Evolutionary conservation across 2,329 filamentous ascomycete species (phyloP).

Genomic region (Graphiopsis chlorocephala): DNA sequence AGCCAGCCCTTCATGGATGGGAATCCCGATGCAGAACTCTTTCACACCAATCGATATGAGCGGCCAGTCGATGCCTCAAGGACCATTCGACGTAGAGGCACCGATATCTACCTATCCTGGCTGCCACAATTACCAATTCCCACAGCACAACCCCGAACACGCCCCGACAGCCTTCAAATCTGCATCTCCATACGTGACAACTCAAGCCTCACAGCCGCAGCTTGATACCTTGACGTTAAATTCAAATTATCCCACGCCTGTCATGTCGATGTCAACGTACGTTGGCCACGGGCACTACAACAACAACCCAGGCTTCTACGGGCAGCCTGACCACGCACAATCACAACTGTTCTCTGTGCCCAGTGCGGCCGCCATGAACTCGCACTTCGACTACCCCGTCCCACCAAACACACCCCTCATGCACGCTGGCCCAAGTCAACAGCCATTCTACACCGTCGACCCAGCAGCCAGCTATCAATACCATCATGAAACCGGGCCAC

Average conservation of each 20-base stretch:
- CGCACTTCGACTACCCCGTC: neutral
- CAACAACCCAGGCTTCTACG: neutral
- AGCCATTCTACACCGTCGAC: neutral
- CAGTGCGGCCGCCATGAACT: neutral
- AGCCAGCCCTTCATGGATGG: neutral
- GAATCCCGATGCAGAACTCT: neutral
- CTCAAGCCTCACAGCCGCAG: constrained; percentile 24
- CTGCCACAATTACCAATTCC: neutral
- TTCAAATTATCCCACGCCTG: neutral
- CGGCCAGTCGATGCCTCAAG: neutral
- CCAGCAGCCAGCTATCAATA: neutral
- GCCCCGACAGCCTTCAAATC: neutral
- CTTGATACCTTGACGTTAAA: constrained; percentile 20
- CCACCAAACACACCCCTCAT: neutral
- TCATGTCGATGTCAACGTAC: neutral
- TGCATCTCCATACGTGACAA: constrained; percentile 5
- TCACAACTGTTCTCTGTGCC: neutral
- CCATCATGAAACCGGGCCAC: neutral
- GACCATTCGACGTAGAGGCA: neutral
- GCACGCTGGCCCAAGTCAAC: neutral
- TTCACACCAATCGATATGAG: neutral
- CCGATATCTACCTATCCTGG: neutral
- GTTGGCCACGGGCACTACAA: neutral
- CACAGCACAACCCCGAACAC: neutral
- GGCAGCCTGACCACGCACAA: neutral